phyloP scores from a whole-genome alignment of 176 grass and related monocot species.

The Paspalum vaginatum region DNA sequence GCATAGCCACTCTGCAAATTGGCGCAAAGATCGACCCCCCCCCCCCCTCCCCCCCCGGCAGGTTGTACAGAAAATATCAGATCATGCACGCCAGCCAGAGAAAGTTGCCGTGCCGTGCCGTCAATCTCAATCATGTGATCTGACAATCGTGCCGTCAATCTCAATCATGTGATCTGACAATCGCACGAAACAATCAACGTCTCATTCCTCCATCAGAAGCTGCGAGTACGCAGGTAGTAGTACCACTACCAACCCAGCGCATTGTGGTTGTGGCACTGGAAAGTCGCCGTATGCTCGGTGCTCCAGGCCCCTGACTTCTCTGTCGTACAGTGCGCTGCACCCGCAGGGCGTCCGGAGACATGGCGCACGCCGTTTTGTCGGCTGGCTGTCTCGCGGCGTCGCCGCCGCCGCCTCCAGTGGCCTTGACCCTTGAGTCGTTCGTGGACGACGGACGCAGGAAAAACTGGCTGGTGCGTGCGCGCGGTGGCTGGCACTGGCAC shows the following conservation, averaged over 20 bases:
- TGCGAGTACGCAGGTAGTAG: not conserved
- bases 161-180: constrained; percentile 14
- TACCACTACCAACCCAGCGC: not conserved
- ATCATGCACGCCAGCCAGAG: not conserved
- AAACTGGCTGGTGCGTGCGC: too few species aligned
- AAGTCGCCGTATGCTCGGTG: not conserved
- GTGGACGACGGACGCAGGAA: not conserved
- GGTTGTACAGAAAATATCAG: not conserved
- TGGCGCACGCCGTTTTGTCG: constrained; percentile 27
- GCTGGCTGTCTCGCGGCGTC: not conserved
- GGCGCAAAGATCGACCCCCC: not conserved
- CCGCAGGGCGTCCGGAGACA: constrained; percentile 13
- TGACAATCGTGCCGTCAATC: not conserved
- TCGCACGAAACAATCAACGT: not conserved
- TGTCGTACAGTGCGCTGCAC: not conserved
- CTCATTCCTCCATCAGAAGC: not conserved
- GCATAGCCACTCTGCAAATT: not conserved
- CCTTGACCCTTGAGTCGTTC: too few species aligned
- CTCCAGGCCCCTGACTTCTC: not conserved
- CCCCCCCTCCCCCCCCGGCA: too few species aligned
- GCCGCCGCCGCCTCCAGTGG: not conserved
- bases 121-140: too few species aligned
- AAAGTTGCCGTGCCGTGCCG: not conserved
- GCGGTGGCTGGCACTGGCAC: not conserved
- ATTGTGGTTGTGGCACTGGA: not conserved